Percentiles rank a stretch among this genome's conserved stretches.
phyloP scores from a whole-genome alignment of 306 rosid species.

The Leucaena leucocephala region DNA sequence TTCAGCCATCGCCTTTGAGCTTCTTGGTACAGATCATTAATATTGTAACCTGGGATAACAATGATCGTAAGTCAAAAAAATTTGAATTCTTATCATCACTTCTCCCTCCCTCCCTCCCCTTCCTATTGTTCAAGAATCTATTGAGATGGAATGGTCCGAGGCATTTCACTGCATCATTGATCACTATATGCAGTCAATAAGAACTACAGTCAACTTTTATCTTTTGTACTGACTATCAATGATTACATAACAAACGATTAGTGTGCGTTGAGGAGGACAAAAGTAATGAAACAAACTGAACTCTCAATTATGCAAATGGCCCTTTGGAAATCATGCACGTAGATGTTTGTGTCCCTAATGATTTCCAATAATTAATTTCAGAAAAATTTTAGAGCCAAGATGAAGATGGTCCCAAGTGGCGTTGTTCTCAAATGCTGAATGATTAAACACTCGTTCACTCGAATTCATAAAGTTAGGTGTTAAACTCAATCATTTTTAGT shows the following conservation, averaged over 20 bases:
- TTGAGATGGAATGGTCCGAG: not conserved
- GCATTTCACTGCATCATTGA: not conserved
- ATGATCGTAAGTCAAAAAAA: slow-evolving; percentile 16
- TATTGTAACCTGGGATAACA: slow-evolving; percentile 63
- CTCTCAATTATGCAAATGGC: not conserved
- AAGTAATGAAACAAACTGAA: slow-evolving; percentile 3
- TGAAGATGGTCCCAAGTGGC: slow-evolving; percentile 28
- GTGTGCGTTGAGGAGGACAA: not conserved
- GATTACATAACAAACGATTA: not conserved
- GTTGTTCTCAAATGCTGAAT: slow-evolving; percentile 17
- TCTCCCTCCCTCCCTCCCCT: not conserved
- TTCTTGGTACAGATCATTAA: slow-evolving; percentile 62
- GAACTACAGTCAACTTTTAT: not conserved
- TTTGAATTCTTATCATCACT: slow-evolving; percentile 9
- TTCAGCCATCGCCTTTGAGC: slow-evolving; percentile 93
- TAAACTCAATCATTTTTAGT: not conserved
- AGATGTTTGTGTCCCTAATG: not conserved
- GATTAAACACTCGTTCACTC: not conserved
- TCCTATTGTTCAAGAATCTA: not conserved
- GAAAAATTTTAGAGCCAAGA: not conserved
- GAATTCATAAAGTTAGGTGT: not conserved
- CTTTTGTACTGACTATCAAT: not conserved
- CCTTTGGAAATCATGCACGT: not conserved
- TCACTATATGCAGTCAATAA: not conserved
- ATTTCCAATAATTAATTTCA: not conserved